Evolutionary conservation across 2,329 filamentous ascomycete species (phyloP).

Genomic region (Colletotrichum chlorophyti): DNA sequence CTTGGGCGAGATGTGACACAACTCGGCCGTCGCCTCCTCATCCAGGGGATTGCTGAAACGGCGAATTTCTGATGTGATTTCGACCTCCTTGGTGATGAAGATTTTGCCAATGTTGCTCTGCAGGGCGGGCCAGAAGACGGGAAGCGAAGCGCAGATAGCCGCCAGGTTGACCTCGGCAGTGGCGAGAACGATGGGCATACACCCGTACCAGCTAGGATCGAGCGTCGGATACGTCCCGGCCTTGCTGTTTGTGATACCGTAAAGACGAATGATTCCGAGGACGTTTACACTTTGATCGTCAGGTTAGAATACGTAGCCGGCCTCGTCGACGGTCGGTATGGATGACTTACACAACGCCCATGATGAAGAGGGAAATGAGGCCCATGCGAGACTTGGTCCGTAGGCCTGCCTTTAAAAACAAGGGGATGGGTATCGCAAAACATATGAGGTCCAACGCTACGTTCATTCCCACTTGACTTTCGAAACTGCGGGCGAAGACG

Average conservation of each 20-base stretch:
- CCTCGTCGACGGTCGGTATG: background rate
- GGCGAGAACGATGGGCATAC: slow-evolving; percentile 39
- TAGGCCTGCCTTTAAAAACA: slow-evolving; percentile 35
- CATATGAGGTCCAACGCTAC: slow-evolving; percentile 40
- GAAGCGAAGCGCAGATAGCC: slow-evolving; percentile 21
- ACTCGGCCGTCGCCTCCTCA: background rate
- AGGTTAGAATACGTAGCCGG: background rate
- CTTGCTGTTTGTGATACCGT: slow-evolving; percentile 36
- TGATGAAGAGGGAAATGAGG: slow-evolving; percentile 36
- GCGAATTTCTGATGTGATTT: slow-evolving; percentile 31
- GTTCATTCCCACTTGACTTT: slow-evolving; percentile 38
- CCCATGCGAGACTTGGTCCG: slow-evolving; percentile 38
- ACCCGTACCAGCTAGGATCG: slow-evolving; percentile 45
- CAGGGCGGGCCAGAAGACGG: slow-evolving; percentile 32
- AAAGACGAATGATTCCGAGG: slow-evolving; percentile 37
- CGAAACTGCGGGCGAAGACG: slow-evolving; percentile 36
- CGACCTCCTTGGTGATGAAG: slow-evolving; percentile 44
- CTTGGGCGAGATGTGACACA: slow-evolving; percentile 2
- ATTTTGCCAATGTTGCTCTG: slow-evolving; percentile 37
- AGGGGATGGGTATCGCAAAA: slow-evolving; percentile 38
- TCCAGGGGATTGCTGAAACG: slow-evolving; percentile 8
- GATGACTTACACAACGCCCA: slow-evolving; percentile 40
- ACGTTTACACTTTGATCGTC: slow-evolving; percentile 26
- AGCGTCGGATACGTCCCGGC: slow-evolving; percentile 41
- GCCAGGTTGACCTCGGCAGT: slow-evolving; percentile 40